Conservation (phyloP, 2,329 filamentous ascomycete genomes). For the Diaporthe batatas region DNA sequence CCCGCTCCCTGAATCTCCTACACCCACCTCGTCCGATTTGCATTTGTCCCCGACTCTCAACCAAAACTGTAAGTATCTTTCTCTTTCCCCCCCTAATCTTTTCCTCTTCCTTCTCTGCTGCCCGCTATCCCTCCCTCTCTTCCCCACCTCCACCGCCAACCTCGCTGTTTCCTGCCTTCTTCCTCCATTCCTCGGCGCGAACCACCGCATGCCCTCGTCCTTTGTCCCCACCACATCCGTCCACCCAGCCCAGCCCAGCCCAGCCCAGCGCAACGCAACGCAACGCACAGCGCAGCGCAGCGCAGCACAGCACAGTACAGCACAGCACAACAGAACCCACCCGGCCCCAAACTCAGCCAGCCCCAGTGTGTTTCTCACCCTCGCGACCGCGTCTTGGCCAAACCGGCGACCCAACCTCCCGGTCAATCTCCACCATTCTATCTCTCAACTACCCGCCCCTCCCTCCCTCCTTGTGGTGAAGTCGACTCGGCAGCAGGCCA, state of each 20-base stretch:
- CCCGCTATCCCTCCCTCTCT: not conserved
- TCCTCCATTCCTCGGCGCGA: constrained; percentile 24
- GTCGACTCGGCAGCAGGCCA: not conserved
- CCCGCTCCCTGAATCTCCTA: constrained; percentile 26
- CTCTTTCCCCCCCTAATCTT: not conserved
- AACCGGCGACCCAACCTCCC: constrained; percentile 26
- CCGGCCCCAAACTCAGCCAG: constrained; percentile 16
- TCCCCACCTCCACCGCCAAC: not conserved
- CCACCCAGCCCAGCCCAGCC: no score
- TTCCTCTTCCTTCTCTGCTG: not conserved
- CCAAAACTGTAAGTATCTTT: not conserved
- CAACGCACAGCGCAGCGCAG: no score
- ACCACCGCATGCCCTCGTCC: constrained; percentile 23
- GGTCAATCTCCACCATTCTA: not conserved
- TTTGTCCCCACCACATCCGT: constrained; percentile 36
- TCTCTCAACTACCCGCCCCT: not conserved
- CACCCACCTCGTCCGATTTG: constrained; percentile 26
- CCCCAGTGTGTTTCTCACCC: constrained; percentile 35
- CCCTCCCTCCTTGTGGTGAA: constrained; percentile 3
- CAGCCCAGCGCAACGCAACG: no score
- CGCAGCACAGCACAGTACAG: not conserved
- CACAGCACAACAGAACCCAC: constrained; percentile 19
- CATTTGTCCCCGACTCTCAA: constrained; percentile 30
- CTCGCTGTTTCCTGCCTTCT: not conserved
- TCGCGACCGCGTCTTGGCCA: constrained; percentile 36